Percentiles rank a stretch among this genome's conserved stretches.
phyloP scores from a whole-genome alignment of 73 alveolate species.

The Durusdinium trenchii region DNA sequence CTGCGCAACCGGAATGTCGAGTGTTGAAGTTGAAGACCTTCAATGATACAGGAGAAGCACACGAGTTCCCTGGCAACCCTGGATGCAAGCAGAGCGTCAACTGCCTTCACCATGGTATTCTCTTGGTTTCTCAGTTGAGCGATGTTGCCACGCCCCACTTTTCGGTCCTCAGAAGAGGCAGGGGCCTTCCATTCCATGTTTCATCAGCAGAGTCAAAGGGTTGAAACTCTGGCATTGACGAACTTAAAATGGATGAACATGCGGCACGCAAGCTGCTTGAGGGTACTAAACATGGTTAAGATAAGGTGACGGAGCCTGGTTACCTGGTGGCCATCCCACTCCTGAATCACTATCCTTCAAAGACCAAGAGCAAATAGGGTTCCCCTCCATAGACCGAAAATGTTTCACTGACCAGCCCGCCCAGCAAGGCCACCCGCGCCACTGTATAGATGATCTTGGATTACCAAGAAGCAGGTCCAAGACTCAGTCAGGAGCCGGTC shows the following conservation, averaged over 20 bases:
- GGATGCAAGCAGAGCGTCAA: too few relatives aligned
- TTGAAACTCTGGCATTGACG: neutral
- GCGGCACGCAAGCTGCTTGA: neutral
- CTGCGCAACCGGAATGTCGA: neutral
- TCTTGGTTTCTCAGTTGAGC: conserved; percentile 3
- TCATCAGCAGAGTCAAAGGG: neutral
- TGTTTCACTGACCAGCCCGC: too few relatives aligned
- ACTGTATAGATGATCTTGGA: too few relatives aligned
- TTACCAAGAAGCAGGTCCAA: too few relatives aligned
- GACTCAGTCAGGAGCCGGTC: too few relatives aligned
- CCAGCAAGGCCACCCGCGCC: too few relatives aligned
- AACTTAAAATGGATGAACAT: neutral
- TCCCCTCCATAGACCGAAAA: too few relatives aligned
- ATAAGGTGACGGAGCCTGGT: neutral
- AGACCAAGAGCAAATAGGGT: too few relatives aligned
- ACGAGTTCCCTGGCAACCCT: neutral
- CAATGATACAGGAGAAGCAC: neutral
- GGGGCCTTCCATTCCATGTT: neutral
- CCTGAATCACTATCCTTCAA: too few relatives aligned
- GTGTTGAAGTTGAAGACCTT: neutral
- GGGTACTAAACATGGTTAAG: neutral
- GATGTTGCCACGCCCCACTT: conserved; percentile 15
- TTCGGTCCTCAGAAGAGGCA: neutral
- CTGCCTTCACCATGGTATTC: conserved; percentile 20
- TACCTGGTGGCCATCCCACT: too few relatives aligned